Conservation (phyloP, 495 filamentous ascomycete species). For the Sporormia fimetaria region DNA sequence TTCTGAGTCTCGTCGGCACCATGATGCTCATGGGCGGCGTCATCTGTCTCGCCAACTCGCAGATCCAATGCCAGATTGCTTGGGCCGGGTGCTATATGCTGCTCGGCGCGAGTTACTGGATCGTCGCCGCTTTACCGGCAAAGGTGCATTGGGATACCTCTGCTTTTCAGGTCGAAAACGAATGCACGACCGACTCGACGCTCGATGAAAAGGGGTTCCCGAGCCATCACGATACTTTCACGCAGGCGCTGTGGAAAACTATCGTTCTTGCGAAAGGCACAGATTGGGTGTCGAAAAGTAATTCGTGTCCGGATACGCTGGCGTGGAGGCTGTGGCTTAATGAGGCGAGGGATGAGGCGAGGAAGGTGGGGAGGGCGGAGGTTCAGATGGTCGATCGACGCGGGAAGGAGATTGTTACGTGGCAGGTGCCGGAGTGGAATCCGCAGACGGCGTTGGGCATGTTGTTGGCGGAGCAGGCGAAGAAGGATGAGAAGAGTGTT, state of each 20-base stretch:
- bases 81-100: slow-evolving; percentile 38
- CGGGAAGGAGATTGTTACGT: slow-evolving; percentile 22
- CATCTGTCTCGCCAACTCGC: slow-evolving; percentile 37
- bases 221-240: slow-evolving; percentile 28
- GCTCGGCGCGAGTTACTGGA: slow-evolving; percentile 38
- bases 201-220: slow-evolving; percentile 18
- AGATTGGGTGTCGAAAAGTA: slow-evolving; percentile 30
- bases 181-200: slow-evolving; percentile 25
- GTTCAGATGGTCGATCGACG: not conserved
- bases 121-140: slow-evolving; percentile 36
- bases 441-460: slow-evolving; percentile 10
- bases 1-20: slow-evolving; percentile 36
- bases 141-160: slow-evolving; percentile 35
- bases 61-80: slow-evolving; percentile 32
- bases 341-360: slow-evolving; percentile 23
- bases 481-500: not conserved
- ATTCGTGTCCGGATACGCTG: slow-evolving; percentile 32
- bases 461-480: slow-evolving; percentile 10
- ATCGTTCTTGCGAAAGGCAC: slow-evolving; percentile 33
- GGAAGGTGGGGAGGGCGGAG: not conserved
- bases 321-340: slow-evolving; percentile 35
- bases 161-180: slow-evolving; percentile 29
- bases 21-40: slow-evolving; percentile 41
- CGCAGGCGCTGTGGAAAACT: slow-evolving; percentile 36
- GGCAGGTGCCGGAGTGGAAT: slow-evolving; percentile 25